phyloP scores from a whole-genome alignment of 352 stramenopile species.

The Pythium myriotylum region DNA sequence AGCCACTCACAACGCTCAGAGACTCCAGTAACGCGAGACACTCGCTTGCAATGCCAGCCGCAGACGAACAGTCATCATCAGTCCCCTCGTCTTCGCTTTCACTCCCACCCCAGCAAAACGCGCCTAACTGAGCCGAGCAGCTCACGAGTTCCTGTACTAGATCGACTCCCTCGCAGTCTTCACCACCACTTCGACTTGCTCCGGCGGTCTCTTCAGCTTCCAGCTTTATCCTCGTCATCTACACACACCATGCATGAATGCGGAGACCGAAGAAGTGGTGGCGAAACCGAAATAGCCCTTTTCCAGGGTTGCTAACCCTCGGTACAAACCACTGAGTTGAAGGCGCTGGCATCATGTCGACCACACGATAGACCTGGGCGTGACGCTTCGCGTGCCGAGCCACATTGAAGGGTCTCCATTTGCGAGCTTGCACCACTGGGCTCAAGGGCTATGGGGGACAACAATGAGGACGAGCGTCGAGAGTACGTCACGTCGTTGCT shows the following conservation, averaged over 20 bases:
- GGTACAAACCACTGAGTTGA: too few species aligned
- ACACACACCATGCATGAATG: too few species aligned
- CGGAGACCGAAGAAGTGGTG: too few species aligned
- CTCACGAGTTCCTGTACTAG: slow-evolving; percentile 14
- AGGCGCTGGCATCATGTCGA: not conserved
- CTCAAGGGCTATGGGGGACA: slow-evolving; percentile 17
- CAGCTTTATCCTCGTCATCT: not conserved
- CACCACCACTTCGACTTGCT: not conserved
- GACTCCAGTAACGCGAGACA: slow-evolving; percentile 16
- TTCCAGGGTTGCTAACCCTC: too few species aligned
- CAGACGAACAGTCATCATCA: slow-evolving; percentile 1
- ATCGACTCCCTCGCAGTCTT: not conserved
- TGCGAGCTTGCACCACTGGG: too few species aligned
- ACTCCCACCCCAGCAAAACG: not conserved
- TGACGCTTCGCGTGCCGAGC: slow-evolving; percentile 10
- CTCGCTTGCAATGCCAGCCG: slow-evolving; percentile 18
- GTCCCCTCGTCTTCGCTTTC: not conserved
- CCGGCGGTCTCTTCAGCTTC: not conserved
- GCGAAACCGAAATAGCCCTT: too few species aligned
- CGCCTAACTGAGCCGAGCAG: slow-evolving; percentile 10
- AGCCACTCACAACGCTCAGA: not conserved
- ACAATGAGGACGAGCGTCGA: slow-evolving; percentile 49
- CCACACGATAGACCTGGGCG: slow-evolving; percentile 9
- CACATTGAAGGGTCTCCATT: slow-evolving; percentile 4
- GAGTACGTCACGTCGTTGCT: slow-evolving; percentile 67